A percentile compares a stretch with the other conserved stretches of the same genome.
Conservation (phyloP, 805 yeast species). For the Metschnikowia arizonensis region DNA sequence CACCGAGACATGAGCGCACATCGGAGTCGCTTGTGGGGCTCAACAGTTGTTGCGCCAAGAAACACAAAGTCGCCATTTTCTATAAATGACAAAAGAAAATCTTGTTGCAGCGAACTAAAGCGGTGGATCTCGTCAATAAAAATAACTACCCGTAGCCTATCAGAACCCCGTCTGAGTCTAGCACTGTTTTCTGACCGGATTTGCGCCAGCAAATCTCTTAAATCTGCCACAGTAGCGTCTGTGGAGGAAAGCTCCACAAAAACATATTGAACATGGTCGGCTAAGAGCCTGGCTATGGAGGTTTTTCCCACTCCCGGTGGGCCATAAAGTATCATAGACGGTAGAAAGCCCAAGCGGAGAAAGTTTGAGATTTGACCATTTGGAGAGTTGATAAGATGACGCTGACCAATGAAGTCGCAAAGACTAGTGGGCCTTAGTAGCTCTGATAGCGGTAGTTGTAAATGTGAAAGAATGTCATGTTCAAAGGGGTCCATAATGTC, state of each 20-base stretch:
- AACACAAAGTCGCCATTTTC: slow-evolving; percentile 79
- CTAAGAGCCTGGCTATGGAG: slow-evolving; percentile 67
- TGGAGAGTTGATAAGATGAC: slow-evolving; percentile 58
- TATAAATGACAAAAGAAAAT: slow-evolving; percentile 73
- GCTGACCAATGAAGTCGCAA: slow-evolving; percentile 79
- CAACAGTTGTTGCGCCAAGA: slow-evolving; percentile 86
- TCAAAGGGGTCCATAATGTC: not conserved
- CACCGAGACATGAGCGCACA: slow-evolving; percentile 83
- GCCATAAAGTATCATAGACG: slow-evolving; percentile 90
- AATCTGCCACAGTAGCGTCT: slow-evolving; percentile 58
- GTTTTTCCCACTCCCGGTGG: slow-evolving; percentile 97
- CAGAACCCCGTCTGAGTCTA: slow-evolving; percentile 27
- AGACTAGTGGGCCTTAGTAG: slow-evolving; percentile 72
- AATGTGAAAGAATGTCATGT: not conserved
- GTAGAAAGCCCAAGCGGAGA: slow-evolving; percentile 59
- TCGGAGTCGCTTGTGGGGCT: slow-evolving; percentile 73
- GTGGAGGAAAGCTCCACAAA: slow-evolving; percentile 87
- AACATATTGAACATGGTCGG: slow-evolving; percentile 48
- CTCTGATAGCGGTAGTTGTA: slow-evolving; percentile 60
- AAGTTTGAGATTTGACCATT: slow-evolving; percentile 63
- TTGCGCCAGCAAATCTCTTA: slow-evolving; percentile 55
- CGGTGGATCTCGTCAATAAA: slow-evolving; percentile 94
- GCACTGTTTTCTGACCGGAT: slow-evolving; percentile 41
- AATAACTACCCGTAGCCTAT: slow-evolving; percentile 39
- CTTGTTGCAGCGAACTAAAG: slow-evolving; percentile 83